Percentiles rank a stretch among this genome's conserved stretches.
Evolutionary conservation across 1,284 basidiomycete genomes (phyloP).

Genomic region (Apiotrichum montevideense): DNA sequence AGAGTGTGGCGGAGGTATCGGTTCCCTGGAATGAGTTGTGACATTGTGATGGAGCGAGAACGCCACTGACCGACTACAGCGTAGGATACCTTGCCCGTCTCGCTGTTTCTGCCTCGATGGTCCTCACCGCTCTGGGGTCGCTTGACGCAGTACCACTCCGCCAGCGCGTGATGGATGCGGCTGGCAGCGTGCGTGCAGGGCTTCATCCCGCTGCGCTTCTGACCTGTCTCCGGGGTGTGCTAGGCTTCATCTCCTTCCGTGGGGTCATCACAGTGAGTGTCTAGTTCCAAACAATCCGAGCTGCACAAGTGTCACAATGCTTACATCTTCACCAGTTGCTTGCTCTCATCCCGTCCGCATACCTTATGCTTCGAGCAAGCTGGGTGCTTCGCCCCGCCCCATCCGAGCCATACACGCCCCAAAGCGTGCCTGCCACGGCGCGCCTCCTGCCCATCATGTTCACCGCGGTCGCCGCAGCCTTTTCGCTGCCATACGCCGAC

Average conservation of each 20-base stretch:
- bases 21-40: too few species aligned
- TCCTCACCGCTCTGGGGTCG: constrained; percentile 1
- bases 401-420: not conserved
- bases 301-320: not conserved
- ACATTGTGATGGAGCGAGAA: too few species aligned
- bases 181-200: not conserved
- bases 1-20: too few species aligned
- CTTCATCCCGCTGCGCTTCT: not conserved
- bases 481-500: constrained; percentile 8
- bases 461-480: constrained; percentile 7
- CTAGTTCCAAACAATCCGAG: not conserved
- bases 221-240: not conserved
- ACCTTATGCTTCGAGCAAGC: constrained; percentile 15
- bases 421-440: constrained; percentile 9
- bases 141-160: constrained; percentile 9
- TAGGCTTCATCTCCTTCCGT: not conserved
- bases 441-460: constrained; percentile 15
- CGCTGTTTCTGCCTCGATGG: not conserved
- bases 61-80: not conserved
- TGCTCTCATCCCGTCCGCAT: constrained; percentile 6
- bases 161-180: not conserved
- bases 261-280: not conserved
- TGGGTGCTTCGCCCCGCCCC: constrained; percentile 8
- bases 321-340: not conserved
- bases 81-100: constrained; percentile 10